A percentile compares a stretch with the other conserved stretches of the same genome.
Evolutionary conservation across 441 rosid genomes (phyloP).

Genomic region (Pelargonium fulgidum): DNA sequence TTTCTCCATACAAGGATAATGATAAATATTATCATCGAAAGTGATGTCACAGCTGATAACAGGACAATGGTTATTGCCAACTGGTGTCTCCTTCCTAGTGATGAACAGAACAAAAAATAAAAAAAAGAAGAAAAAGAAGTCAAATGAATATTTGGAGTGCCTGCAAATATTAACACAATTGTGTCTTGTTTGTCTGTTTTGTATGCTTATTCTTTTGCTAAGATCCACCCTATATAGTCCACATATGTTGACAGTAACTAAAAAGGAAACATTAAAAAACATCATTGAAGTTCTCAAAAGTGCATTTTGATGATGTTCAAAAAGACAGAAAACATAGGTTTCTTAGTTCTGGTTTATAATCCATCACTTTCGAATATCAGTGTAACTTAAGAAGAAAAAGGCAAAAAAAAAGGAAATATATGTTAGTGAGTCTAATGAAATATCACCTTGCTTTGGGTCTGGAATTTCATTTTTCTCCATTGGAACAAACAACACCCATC

Average conservation of each 20-base stretch:
- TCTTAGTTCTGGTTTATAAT: no score
- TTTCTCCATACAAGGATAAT: conserved; percentile 25
- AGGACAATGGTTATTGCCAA: conserved; percentile 32
- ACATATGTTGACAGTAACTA: no score
- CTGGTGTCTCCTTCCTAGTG: conserved; percentile 23
- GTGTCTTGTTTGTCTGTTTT: not conserved
- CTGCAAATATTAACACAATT: not conserved
- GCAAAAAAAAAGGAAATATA: not conserved
- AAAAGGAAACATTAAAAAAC: no score
- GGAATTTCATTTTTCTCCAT: conserved; percentile 28
- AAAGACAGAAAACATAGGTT: no score
- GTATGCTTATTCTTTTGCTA: not conserved
- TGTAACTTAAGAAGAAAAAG: no score
- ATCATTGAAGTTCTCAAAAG: no score
- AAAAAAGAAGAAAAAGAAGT: no score
- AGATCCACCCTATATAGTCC: no score
- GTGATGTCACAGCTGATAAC: conserved; percentile 28
- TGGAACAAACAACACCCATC: conserved; percentile 49
- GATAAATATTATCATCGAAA: conserved; percentile 24
- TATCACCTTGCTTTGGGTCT: conserved; percentile 6
- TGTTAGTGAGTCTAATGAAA: no score
- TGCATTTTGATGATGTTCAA: no score
- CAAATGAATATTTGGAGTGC: not conserved
- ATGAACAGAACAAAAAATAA: not conserved
- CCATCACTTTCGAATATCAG: no score